These are phyloP conservation scores for Singerocomus rubriflavus DNA, from an alignment of 1,284 basidiomycete genomes.

Conservation along the genomic window DNA sequence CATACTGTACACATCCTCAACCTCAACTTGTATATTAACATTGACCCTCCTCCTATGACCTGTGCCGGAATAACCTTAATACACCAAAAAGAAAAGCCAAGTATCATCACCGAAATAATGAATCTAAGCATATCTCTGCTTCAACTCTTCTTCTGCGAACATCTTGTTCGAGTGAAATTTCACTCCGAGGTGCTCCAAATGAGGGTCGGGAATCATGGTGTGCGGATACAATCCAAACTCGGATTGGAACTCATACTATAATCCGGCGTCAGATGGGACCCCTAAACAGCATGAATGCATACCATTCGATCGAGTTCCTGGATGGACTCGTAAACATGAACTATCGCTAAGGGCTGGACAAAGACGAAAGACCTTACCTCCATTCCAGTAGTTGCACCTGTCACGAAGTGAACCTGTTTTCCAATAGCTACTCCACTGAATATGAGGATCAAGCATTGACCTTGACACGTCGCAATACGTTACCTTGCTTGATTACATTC, in stretches of 20 bases:
- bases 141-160: conserved; percentile 23
- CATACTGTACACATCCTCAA: not conserved
- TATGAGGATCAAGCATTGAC: not conserved
- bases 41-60: no score
- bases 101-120: not conserved
- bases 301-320: conserved; percentile 33
- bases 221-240: conserved; percentile 29
- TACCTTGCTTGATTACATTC: conserved; percentile 22
- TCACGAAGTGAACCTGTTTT: conserved; percentile 26
- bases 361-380: conserved; percentile 12
- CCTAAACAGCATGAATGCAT: not conserved
- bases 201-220: conserved; percentile 27
- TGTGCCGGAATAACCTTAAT: no score
- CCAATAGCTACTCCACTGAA: conserved; percentile 19
- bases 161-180: conserved; percentile 25
- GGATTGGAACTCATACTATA: conserved; percentile 28
- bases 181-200: conserved; percentile 29
- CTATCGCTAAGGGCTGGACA: not conserved
- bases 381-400: conserved; percentile 13
- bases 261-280: not conserved
- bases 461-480: not conserved
- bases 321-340: not conserved
- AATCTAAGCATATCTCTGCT: conserved; percentile 21
- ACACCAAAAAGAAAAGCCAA: no score
- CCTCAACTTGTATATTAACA: no score